Conservation (phyloP, 2,329 filamentous ascomycete species). For the Ascochyta clinopodiicola region DNA sequence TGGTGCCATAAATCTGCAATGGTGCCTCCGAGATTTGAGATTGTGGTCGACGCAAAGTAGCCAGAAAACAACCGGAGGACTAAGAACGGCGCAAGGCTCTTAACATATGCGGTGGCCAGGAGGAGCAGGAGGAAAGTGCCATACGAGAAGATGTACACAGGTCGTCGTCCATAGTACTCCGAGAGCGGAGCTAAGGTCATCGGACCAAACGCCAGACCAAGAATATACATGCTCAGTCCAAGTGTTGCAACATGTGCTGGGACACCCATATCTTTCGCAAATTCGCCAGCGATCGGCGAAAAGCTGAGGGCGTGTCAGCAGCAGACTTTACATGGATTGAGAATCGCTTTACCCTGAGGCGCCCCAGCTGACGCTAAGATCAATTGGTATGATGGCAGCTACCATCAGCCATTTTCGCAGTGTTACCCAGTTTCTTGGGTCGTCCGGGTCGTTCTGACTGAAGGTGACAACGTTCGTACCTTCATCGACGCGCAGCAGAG, state of each 20-base stretch:
- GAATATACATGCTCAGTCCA: constrained; percentile 55
- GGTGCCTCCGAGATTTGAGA: constrained; percentile 52
- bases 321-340: not conserved
- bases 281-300: constrained; percentile 53
- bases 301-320: constrained; percentile 33
- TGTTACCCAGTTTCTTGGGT: constrained; percentile 46
- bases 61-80: constrained; percentile 54
- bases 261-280: constrained; percentile 52
- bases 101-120: constrained; percentile 52
- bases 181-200: constrained; percentile 46
- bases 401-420: constrained; percentile 47
- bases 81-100: constrained; percentile 52
- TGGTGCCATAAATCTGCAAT: constrained; percentile 56
- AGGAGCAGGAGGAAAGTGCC: constrained; percentile 53
- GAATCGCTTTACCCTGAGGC: constrained; percentile 48
- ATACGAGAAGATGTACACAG: constrained; percentile 54
- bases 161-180: constrained; percentile 53
- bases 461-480: constrained; percentile 22
- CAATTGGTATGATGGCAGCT: constrained; percentile 44
- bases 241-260: constrained; percentile 52
- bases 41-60: constrained; percentile 52
- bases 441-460: constrained; percentile 30
- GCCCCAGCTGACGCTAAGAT: constrained; percentile 51
- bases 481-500: constrained; percentile 11
- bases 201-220: constrained; percentile 54